These are phyloP conservation scores for Acaromyces ingoldii DNA, from an alignment of 1,284 basidiomycete genomes.

Conservation along the genomic window DNA sequence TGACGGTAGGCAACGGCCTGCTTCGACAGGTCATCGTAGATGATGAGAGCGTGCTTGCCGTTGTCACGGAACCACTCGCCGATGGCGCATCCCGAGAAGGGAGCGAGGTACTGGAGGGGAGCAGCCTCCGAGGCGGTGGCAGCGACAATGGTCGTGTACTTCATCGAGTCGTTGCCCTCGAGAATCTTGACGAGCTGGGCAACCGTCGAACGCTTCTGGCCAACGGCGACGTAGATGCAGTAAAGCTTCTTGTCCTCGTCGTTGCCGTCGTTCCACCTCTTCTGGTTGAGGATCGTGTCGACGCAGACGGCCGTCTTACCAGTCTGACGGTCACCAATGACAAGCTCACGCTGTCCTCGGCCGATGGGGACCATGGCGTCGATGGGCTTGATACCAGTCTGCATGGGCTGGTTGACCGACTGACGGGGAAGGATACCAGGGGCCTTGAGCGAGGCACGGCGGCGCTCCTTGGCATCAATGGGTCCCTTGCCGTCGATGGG, in stretches of 20 bases:
- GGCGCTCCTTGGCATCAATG: conserved; percentile 84
- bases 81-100: conserved; percentile 99
- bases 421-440: conserved; percentile 98
- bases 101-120: conserved; percentile 96
- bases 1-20: conserved; percentile 99
- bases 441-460: conserved; percentile 95
- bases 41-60: conserved; percentile 90
- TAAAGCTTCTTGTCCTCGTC: conserved; percentile 98
- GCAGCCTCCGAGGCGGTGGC: conserved; percentile 98
- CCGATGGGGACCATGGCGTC: conserved; percentile 99
- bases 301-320: conserved; percentile 98
- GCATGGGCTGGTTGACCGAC: conserved; percentile 99
- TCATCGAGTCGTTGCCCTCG: conserved; percentile 99
- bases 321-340: conserved; percentile 99
- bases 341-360: conserved; percentile 99
- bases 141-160: conserved; percentile 98
- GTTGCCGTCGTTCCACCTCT: conserved; percentile 95
- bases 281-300: conserved; percentile 99
- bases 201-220: conserved; percentile 98
- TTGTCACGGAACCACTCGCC: conserved; percentile 99
- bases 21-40: conserved; percentile 99
- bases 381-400: conserved; percentile 99
- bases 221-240: conserved; percentile 98
- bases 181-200: conserved; percentile 98
- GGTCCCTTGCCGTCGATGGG: conserved; percentile 99